These are phyloP conservation scores for Aspergillus ostianus DNA, from an alignment of 495 filamentous ascomycete species.

Conservation along the genomic window DNA sequence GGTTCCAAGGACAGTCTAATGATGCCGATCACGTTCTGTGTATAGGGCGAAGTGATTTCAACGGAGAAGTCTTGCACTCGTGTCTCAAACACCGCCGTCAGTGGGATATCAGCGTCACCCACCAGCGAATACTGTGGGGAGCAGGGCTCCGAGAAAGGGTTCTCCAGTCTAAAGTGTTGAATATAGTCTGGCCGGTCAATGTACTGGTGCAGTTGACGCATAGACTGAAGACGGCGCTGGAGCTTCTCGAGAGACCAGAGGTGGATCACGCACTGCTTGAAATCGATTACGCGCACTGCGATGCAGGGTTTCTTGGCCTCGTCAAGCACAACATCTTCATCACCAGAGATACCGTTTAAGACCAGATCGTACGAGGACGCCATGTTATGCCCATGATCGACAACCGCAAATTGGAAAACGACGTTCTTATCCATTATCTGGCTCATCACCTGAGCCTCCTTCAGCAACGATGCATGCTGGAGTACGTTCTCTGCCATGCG, in stretches of 20 bases:
- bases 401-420: conserved; percentile 91
- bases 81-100: conserved; percentile 92
- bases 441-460: conserved; percentile 98
- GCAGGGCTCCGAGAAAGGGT: conserved; percentile 83
- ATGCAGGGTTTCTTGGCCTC: conserved; percentile 85
- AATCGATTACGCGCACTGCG: conserved; percentile 88
- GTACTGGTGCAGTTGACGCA: conserved; percentile 97
- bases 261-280: conserved; percentile 80
- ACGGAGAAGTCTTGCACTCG: conserved; percentile 91
- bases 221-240: conserved; percentile 77
- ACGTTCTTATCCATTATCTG: conserved; percentile 92
- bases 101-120: conserved; percentile 89
- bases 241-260: conserved; percentile 95
- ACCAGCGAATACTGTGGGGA: conserved; percentile 90
- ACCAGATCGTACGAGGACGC: conserved; percentile 96
- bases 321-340: conserved; percentile 82
- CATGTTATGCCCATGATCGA: conserved; percentile 83
- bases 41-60: conserved; percentile 91
- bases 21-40: conserved; percentile 81
- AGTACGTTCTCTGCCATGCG: conserved; percentile 92
- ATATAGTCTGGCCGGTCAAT: conserved; percentile 91
- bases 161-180: conserved; percentile 59
- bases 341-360: conserved; percentile 85
- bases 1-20: conserved; percentile 89
- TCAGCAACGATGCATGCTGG: conserved; percentile 80